Evolutionary conservation across 1,284 basidiomycete species (phyloP).

Genomic region (Caloboletus inedulis): DNA sequence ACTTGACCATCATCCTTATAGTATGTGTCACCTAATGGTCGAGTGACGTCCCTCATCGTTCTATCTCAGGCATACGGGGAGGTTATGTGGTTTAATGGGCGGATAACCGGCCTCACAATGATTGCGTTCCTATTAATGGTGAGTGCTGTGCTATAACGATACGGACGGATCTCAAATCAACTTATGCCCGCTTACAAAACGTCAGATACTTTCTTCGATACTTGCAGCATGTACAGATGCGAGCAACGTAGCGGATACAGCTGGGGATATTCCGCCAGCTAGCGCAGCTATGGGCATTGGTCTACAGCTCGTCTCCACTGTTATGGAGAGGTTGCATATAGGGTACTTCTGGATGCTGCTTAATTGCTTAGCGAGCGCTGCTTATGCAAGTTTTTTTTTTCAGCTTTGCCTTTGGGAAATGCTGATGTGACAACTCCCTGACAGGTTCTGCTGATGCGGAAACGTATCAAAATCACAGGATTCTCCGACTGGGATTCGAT

Average conservation of each 20-base stretch:
- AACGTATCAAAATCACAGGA: conserved; percentile 94
- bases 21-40: conserved; percentile 44
- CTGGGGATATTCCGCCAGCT: conserved; percentile 38
- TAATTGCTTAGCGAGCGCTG: conserved; percentile 90
- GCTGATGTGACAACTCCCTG: not conserved
- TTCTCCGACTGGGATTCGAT: conserved; percentile 99
- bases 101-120: conserved; percentile 85
- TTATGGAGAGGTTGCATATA: conserved; percentile 61
- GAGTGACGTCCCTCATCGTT: conserved; percentile 4
- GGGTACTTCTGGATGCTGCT: conserved; percentile 97
- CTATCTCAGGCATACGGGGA: conserved; percentile 85
- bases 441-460: conserved; percentile 93
- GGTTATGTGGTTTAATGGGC: conserved; percentile 94
- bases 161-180: not conserved
- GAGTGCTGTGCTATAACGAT: conserved; percentile 18
- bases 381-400: conserved; percentile 66
- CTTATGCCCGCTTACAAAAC: not conserved
- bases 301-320: conserved; percentile 45
- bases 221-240: conserved; percentile 97
- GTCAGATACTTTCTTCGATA: conserved; percentile 86
- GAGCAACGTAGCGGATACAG: conserved; percentile 46
- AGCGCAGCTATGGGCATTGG: conserved; percentile 41
- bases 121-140: conserved; percentile 94
- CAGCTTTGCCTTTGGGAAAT: conserved; percentile 7
- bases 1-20: conserved; percentile 97